A percentile compares a stretch with the other conserved stretches of the same genome.
Conservation (phyloP, 192 early-diverging fungal species). For the Gonapodya sp. region DNA sequence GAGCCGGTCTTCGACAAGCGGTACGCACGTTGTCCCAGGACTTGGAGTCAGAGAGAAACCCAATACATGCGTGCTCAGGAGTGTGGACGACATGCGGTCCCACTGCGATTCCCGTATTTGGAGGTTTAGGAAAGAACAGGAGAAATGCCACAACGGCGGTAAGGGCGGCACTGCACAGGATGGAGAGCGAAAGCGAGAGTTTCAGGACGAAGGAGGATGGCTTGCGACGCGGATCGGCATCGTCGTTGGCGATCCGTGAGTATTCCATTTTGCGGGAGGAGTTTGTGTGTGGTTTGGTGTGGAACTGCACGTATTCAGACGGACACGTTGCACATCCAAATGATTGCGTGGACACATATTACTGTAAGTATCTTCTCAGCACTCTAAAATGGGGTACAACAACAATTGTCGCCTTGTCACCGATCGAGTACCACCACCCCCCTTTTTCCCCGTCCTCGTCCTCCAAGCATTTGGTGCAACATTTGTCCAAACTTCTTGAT, state of each 20-base stretch:
- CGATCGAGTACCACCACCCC: neutral
- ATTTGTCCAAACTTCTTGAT: slow-evolving; percentile 2
- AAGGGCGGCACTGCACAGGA: neutral
- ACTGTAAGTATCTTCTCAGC: neutral
- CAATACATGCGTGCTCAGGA: neutral
- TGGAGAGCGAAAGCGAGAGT: slow-evolving; percentile 1
- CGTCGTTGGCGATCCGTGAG: neutral
- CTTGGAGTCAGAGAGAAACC: neutral
- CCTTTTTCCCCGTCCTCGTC: neutral
- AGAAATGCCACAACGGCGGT: neutral
- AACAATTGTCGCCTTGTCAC: neutral
- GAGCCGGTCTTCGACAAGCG: neutral
- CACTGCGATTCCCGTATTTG: neutral
- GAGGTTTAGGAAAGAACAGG: neutral
- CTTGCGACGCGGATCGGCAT: neutral
- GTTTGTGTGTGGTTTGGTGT: neutral
- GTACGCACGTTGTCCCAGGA: neutral
- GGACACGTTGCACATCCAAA: neutral
- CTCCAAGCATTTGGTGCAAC: slow-evolving; percentile 3
- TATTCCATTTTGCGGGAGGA: neutral
- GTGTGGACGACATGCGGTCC: neutral
- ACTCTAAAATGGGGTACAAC: slow-evolving; percentile 1
- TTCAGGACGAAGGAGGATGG: neutral
- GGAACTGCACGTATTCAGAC: neutral
- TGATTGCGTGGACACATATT: neutral